Evolutionary conservation across 371 early-diverging fungal species (phyloP).

Genomic region (Mucor mucedo): DNA sequence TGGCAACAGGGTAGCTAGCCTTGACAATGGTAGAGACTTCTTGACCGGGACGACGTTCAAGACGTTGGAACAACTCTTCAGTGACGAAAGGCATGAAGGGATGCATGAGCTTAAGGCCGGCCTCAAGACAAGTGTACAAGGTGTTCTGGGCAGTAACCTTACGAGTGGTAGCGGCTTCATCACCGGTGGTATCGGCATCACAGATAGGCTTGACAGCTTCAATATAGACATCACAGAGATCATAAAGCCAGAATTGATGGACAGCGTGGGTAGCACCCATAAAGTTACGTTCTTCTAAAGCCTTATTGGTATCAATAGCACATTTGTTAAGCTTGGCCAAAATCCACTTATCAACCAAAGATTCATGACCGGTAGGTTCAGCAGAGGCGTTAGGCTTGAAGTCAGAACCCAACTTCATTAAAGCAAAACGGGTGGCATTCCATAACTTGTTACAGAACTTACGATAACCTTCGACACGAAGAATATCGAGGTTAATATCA

Average conservation of each 20-base stretch:
- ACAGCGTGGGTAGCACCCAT: conserved; percentile 92
- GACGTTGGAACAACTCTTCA: conserved; percentile 98
- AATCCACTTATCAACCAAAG: conserved; percentile 94
- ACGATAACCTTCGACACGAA: conserved; percentile 97
- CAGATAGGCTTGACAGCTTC: conserved; percentile 91
- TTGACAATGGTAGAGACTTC: conserved; percentile 64
- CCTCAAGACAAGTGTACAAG: conserved; percentile 93
- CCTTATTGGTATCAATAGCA: conserved; percentile 75
- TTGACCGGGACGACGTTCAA: conserved; percentile 76
- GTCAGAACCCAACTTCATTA: conserved; percentile 88
- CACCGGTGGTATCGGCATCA: conserved; percentile 61
- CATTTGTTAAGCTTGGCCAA: conserved; percentile 88
- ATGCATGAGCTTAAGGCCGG: conserved; percentile 92
- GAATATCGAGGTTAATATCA: conserved; percentile 97
- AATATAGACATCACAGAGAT: conserved; percentile 98
- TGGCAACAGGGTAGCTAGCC: conserved; percentile 69
- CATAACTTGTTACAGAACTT: conserved; percentile 99
- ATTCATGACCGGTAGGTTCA: conserved; percentile 79
- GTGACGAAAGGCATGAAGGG: conserved; percentile 99
- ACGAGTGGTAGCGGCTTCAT: conserved; percentile 52
- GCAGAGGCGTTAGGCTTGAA: conserved; percentile 72
- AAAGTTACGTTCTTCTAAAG: conserved; percentile 90
- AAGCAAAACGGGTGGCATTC: conserved; percentile 96
- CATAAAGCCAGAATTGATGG: conserved; percentile 96
- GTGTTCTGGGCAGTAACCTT: conserved; percentile 78